phyloP scores from a whole-genome alignment of 2,329 filamentous ascomycete species.

The Thermomyces lanuginosus region DNA sequence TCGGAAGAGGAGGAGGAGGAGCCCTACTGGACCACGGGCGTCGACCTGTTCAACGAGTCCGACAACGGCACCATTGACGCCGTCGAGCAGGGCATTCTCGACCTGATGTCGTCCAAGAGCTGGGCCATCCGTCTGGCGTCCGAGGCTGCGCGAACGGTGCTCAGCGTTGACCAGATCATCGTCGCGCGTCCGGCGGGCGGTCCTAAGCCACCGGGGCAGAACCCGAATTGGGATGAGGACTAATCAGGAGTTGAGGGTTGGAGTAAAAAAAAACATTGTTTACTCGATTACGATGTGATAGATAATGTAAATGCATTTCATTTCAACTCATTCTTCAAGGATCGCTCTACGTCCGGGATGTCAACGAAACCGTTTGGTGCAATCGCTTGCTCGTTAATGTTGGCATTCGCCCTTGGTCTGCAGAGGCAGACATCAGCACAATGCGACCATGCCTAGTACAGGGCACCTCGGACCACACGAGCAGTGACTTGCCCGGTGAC shows the following conservation, averaged over 20 bases:
- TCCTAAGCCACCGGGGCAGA: conserved; percentile 88
- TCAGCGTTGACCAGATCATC: conserved; percentile 98
- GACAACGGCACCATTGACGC: conserved; percentile 70
- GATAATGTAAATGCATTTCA: no score
- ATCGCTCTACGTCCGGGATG: no score
- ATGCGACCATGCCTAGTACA: no score
- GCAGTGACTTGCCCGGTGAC: no score
- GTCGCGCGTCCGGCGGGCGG: conserved; percentile 93
- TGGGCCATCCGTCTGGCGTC: conserved; percentile 97
- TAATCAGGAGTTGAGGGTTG: conserved; percentile 13
- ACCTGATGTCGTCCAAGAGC: conserved; percentile 78
- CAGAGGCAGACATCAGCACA: no score
- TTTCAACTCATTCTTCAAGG: no score
- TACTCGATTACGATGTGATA: no score
- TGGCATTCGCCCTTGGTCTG: no score
- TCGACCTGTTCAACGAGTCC: conserved; percentile 83
- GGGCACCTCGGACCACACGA: no score
- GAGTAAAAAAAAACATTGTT: conserved; percentile 2
- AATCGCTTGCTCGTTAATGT: no score
- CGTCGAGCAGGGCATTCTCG: conserved; percentile 74
- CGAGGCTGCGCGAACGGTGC: conserved; percentile 79
- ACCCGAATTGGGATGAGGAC: conserved; percentile 62
- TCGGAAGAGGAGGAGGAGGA: conserved; percentile 43
- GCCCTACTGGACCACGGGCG: conserved; percentile 76
- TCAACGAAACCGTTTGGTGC: no score